Percentiles rank a stretch among this genome's conserved stretches.
These are phyloP conservation scores for Pythium aquatile DNA, from an alignment of 352 stramenopile species.

Conservation along the genomic window DNA sequence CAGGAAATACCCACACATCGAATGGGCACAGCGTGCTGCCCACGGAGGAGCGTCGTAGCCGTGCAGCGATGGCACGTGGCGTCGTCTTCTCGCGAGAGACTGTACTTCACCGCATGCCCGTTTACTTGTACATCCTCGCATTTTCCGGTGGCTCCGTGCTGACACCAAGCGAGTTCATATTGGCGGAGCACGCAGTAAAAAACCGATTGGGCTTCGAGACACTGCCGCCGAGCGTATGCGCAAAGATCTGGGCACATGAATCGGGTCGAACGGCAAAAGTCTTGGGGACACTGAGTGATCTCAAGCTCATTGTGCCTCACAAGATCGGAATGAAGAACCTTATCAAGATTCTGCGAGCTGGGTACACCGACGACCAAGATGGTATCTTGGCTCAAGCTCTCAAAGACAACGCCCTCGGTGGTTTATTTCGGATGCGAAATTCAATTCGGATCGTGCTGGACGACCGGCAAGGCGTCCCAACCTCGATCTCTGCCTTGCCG, in stretches of 20 bases:
- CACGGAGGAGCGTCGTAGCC: neutral
- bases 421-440: conserved; percentile 61
- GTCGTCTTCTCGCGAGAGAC: conserved; percentile 78
- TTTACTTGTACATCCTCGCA: conserved; percentile 77
- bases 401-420: conserved; percentile 72
- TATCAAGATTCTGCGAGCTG: conserved; percentile 63
- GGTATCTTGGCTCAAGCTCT: conserved; percentile 61
- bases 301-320: conserved; percentile 67
- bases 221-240: conserved; percentile 39
- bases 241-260: conserved; percentile 77
- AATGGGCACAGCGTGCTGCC: conserved; percentile 3
- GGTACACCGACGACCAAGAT: conserved; percentile 67
- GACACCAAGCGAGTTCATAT: conserved; percentile 43
- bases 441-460: conserved; percentile 51
- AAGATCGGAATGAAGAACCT: conserved; percentile 84
- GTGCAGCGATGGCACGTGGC: conserved; percentile 20
- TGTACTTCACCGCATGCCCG: conserved; percentile 72
- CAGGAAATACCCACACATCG: neutral
- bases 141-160: conserved; percentile 72
- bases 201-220: conserved; percentile 43
- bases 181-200: conserved; percentile 55
- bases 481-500: conserved; percentile 9
- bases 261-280: conserved; percentile 69
- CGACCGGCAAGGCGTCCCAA: conserved; percentile 18
- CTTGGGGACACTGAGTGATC: conserved; percentile 63